These are phyloP conservation scores for Blastomyces percursus DNA, from an alignment of 2,329 filamentous ascomycete species.

Conservation along the genomic window DNA sequence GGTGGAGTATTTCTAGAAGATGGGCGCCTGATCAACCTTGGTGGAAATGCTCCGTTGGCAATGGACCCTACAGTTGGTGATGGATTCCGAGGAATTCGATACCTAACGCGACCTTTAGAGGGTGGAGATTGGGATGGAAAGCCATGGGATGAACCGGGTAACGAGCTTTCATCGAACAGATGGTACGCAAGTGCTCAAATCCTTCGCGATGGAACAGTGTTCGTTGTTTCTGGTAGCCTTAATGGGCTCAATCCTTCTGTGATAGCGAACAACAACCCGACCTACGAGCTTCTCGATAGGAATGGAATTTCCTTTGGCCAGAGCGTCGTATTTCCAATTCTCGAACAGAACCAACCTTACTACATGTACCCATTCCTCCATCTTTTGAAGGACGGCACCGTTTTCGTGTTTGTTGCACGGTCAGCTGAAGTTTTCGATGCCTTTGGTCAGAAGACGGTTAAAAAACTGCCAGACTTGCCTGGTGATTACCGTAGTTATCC, in stretches of 20 bases:
- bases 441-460: conserved; percentile 34
- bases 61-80: conserved; percentile 49
- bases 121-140: conserved; percentile 39
- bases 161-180: conserved; percentile 43
- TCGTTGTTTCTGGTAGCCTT: conserved; percentile 50
- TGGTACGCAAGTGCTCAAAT: conserved; percentile 54
- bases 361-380: conserved; percentile 56
- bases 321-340: conserved; percentile 43
- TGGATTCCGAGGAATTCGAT: conserved; percentile 49
- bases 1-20: conserved; percentile 49
- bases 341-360: conserved; percentile 49
- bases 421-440: conserved; percentile 48
- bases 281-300: conserved; percentile 48
- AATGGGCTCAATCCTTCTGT: conserved; percentile 48
- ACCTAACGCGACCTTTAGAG: conserved; percentile 38
- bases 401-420: conserved; percentile 49
- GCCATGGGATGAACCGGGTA: conserved; percentile 46
- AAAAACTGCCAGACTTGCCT: conserved; percentile 41
- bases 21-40: conserved; percentile 45
- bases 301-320: conserved; percentile 38
- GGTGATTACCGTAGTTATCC: conserved; percentile 50
- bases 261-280: conserved; percentile 51
- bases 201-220: conserved; percentile 46
- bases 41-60: conserved; percentile 47
- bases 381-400: conserved; percentile 44